Base-by-base conservation (phyloP, 2,329 filamentous ascomycete species). In the Fusarium sp. region DNA sequence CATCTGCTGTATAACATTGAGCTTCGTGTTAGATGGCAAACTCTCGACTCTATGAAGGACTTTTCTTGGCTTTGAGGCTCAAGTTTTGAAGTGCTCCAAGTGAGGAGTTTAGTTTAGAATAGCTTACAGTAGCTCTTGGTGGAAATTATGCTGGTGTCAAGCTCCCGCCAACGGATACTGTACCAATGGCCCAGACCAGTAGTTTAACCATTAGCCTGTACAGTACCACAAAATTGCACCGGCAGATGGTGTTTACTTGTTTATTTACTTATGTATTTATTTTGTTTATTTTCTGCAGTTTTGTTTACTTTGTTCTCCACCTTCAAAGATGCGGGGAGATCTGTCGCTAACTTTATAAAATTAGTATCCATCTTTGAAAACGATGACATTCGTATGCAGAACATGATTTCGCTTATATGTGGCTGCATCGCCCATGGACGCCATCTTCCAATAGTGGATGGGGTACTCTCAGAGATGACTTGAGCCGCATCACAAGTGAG, bases 341-440 rank as follows among this genome's bases (percentile, higher is more conserved):
- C 24, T 52, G n/a, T 16, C 23, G 16, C 20, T 28, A 15, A 15
- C 13, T 7, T 23, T 20, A 33, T 52, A 41, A 53, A 50, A 60
- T 62, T 41, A 28, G 16, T 4, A n/a, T 46, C 12, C 49, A 38
- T 54, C 21, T 28, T 28, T 44, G 21, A 26, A 20, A 63, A 57
- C 37, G 39, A 57, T 57, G 46, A 43, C 42, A 48, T 48, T 50
- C 35, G 33, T 46, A 31, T 60, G 57, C 55, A 68, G 62, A 28
- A 62, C 18, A 37, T 61, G 57, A 72, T 70, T 48, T 70, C 66
- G 70, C 65, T 68, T 73, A 47, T 61, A 58, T 35, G 59, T 60
- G 63, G 55, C 53, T 57, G 53, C 41, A 64, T 67, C 28, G 24
- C 44, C 33, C 33, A 55, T 65, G 35, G 48, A 37, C 48, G 43